Evolutionary conservation across 345 rosid species (phyloP).

Genomic region (Euclidium syriacum): DNA sequence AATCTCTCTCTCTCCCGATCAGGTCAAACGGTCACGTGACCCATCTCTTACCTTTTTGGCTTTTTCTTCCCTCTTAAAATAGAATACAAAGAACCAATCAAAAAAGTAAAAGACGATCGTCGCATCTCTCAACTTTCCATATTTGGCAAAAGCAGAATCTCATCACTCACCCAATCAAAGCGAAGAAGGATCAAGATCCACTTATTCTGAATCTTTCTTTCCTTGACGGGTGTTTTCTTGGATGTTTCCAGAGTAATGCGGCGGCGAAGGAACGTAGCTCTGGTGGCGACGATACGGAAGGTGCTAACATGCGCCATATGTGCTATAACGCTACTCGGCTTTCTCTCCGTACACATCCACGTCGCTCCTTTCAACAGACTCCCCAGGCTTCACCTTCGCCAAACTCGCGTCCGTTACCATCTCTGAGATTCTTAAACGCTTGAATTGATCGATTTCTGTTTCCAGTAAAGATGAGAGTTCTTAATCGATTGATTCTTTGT

Average conservation of each 20-base stretch:
- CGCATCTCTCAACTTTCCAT: constrained; percentile 16
- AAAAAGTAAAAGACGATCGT: neutral
- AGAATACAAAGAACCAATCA: constrained; percentile 15
- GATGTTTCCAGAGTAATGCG: constrained; percentile 25
- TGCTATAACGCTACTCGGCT: constrained; percentile 37
- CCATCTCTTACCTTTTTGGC: constrained; percentile 9
- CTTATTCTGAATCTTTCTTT: constrained; percentile 5
- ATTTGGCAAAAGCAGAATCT: constrained; percentile 11
- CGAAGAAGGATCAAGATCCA: constrained; percentile 21
- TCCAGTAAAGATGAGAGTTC: neutral
- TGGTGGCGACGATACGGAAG: constrained; percentile 42
- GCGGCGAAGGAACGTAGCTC: constrained; percentile 42
- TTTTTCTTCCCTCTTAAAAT: constrained; percentile 14
- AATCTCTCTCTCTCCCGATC: neutral
- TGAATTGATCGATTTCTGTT: neutral
- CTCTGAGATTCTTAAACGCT: neutral
- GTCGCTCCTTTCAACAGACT: constrained; percentile 46
- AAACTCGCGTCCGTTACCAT: constrained; percentile 30
- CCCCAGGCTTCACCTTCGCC: constrained; percentile 41
- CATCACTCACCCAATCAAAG: neutral
- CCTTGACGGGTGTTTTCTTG: constrained; percentile 7
- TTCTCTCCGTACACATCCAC: constrained; percentile 49
- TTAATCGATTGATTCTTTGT: neutral
- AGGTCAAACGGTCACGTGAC: constrained; percentile 30
- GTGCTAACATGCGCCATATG: constrained; percentile 59